Base-by-base conservation (phyloP, 768 basidiomycete species). In the Phaffia australis region DNA sequence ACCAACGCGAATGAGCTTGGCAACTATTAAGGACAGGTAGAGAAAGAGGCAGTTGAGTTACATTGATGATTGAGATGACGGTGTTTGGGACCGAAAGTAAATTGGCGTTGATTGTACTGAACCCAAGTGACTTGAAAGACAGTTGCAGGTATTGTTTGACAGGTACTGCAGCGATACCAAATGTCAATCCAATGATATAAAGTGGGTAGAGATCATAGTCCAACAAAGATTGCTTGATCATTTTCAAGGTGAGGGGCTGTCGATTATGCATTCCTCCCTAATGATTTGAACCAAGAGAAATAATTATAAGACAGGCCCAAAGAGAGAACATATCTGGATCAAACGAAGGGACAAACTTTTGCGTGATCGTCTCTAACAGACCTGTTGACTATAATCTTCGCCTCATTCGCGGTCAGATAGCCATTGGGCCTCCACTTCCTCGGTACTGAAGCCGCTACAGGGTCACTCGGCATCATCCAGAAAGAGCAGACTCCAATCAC, bases 151-250 rank as follows among this genome's bases (percentile, higher is more conserved):
- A 87, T 8, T 78, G 80, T 7, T 84, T 82, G 0, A 78, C 79
- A 15, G 52, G n/a, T 54, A 23, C 52, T 27, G 81, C 79, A 11
- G 86, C 85, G 47, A 77, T 72, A 16, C 74, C 74, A 62, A 75
- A 76, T 11, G 71, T 48, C 4, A 78, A 35, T 11, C 76, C 76
- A 63, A 78, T 78, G 27, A 79, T 74, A 70, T 87, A 87, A 42
- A 87, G 68, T 0, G 85, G 85, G 84, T 85, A 86, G 70, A 86
- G 75, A 60, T 81, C 77, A 80, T 82, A 87, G 71, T 87, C 85
- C 25, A 75, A 76, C 21, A 85, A 63, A 18, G 83, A 80, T 42
- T 77, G 71, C 74, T 77, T 82, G 30, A 86, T 80, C 77, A 80
- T 81, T 67, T 71, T 74, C 9, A 79, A 56, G 3, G 77, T 77